These are phyloP conservation scores for Euphorbia pulcherrima DNA, from an alignment of 345 rosid genomes.

Conservation along the genomic window DNA sequence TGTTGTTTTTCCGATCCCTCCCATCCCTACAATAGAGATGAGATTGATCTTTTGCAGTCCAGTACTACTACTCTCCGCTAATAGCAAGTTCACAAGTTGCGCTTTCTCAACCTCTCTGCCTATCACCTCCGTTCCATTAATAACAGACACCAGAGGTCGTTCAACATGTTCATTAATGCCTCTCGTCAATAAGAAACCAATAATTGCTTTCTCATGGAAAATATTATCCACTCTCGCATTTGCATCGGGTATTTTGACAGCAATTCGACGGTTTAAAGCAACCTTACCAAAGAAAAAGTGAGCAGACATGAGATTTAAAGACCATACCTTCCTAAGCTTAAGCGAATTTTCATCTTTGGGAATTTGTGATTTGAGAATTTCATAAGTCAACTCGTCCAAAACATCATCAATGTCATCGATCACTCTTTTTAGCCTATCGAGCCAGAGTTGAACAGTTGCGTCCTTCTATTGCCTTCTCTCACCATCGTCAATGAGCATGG, in stretches of 20 bases:
- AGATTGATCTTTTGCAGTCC: not conserved
- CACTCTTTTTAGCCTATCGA: no score
- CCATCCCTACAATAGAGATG: slow-evolving; percentile 5
- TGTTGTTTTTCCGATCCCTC: slow-evolving; percentile 13
- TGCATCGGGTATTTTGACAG: not conserved
- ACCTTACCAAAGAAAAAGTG: not conserved
- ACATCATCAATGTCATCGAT: no score
- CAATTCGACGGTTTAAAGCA: not conserved
- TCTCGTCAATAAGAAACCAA: accelerated
- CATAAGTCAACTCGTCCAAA: no score
- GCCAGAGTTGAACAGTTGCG: no score
- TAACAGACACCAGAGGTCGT: not conserved
- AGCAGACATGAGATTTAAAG: not conserved
- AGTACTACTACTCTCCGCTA: not conserved
- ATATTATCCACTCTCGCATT: not conserved
- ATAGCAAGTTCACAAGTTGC: not conserved
- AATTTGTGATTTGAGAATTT: no score
- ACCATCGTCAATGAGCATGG: no score
- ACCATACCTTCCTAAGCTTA: slow-evolving; percentile 16
- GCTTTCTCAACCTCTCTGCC: not conserved
- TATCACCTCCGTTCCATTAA: not conserved
- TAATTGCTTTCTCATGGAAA: not conserved
- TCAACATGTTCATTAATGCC: not conserved
- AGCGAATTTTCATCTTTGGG: no score
- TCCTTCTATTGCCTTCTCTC: no score